These are phyloP conservation scores for Populus euphratica DNA, from an alignment of 345 rosid genomes.

Conservation along the genomic window DNA sequence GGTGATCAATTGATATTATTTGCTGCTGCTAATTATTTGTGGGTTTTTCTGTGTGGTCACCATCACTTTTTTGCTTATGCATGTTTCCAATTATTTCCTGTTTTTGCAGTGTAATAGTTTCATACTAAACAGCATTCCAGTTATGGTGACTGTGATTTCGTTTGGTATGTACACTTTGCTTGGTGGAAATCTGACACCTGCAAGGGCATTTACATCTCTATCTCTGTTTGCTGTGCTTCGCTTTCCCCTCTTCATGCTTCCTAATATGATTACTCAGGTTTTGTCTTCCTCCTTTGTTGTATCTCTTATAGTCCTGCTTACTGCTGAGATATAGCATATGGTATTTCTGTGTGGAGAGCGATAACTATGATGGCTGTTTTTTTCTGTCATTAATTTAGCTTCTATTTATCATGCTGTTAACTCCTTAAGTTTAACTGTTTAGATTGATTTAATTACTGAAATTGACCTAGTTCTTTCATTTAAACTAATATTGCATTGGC, in stretches of 20 bases:
- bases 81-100: conserved; percentile 30
- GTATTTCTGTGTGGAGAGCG: neutral
- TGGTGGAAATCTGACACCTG: conserved; percentile 97
- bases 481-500: neutral
- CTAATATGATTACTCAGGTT: conserved; percentile 93
- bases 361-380: neutral
- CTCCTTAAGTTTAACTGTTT: neutral
- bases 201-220: conserved; percentile 93
- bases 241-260: conserved; percentile 93
- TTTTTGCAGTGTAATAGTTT: conserved; percentile 72
- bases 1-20: no score
- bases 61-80: neutral
- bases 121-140: conserved; percentile 85
- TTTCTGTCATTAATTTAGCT: neutral
- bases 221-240: conserved; percentile 96
- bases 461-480: neutral
- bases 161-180: conserved; percentile 93
- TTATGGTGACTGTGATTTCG: conserved; percentile 82
- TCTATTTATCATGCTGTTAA: neutral
- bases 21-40: neutral
- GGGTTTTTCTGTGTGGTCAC: conserved; percentile 10
- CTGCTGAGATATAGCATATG: conserved; percentile 1
- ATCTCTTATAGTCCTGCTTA: neutral
- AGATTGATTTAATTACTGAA: neutral
- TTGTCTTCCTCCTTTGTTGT: conserved; percentile 2